Evolutionary conservation across 2,329 filamentous ascomycete genomes (phyloP), one percentile per base, ranked within the genome.

Genomic region (Diaporthe citrichinensis): DNA sequence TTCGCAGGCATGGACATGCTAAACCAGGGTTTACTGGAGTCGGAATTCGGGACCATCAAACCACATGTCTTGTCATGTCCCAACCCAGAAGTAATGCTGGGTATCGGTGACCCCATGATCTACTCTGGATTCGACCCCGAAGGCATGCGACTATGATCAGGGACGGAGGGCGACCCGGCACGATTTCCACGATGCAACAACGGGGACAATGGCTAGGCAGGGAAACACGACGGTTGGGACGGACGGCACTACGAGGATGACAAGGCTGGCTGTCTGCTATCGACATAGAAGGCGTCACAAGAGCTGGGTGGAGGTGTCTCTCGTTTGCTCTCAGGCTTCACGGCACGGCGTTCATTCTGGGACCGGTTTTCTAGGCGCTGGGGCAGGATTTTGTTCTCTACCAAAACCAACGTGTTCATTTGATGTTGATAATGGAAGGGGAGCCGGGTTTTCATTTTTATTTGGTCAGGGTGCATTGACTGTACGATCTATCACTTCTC

Each of bases 101-200:
- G 89, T 25, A 86, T 90, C 79, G 87, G 86, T 25, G 90, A 91
- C 76, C 89, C 90, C 1, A 91, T 91, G 89, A 90, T 91, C 74
- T 91, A 88, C 78, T 84, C 86, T 4, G 87, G 88, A 59, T 90
- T 87, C 79, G 88, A 89, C 74, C 84, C 83, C 74, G 87, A 88
- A 67, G 77, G 81, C 28, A 82, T 88, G 80, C 81, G 85, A 76
- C 80, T 87, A 61, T 87, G 78, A 83, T 3, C 7, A 20, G 5
- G 17, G 1, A 20, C 15, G 23, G n/a, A 12, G n/a, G 15, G 41
- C n/a, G 31, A 65, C 58, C 20, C 17, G 28, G 39, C 25, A 61
- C n/a, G 36, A 44, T 34, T 44, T 41, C 41, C 34, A 72, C 57
- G 44, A 53, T n/a, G 25, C 31, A n/a, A 51, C n/a, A 46, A 31